Evolutionary conservation across 495 filamentous ascomycete species (phyloP), one percentile per base, ranked within the genome.

Genomic region (Lindgomyces ingoldianus): DNA sequence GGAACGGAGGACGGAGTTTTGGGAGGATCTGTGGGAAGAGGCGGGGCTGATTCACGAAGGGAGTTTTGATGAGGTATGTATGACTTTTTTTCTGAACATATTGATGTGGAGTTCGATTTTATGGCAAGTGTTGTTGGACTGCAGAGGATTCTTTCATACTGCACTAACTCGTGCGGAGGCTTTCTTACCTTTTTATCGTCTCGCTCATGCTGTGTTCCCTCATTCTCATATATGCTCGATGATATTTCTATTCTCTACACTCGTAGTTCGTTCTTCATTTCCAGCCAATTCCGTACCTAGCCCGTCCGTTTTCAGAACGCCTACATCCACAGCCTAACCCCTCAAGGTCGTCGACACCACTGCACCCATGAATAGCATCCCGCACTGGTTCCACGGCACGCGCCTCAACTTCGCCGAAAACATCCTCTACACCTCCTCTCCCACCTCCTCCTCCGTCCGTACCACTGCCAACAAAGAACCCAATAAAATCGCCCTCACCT

Each of bases 341-440:
- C 50, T 14, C 46, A 10, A 64, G 45, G 67, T 87, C n/a, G 82
- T 91, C 19, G 88, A 93, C 70, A 84, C 90, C 69, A 78, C 72
- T 29, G 80, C 80, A 18, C 82, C 84, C 33, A 89, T 93, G 67
- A 86, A 91, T 65, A 78, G 79, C 24, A 77, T 91, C 6, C 88
- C 88, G 3, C 72, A 76, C 30, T 91, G 87, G 87, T 89, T 88
- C 74, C 76, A 82, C n/a, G 85, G 86, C 49, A 79, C 87, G 30
- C 67, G 75, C 14, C 71, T 87, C 67, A 89, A 88, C 72, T 88
- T 79, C 67, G 81, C 85, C 42, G 87, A 89, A 74, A 89, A 88
- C 70, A 70, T 85, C 33, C 77, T 88, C 27, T 87, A 74, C 74
- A 78, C 81, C 33, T 71, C 76, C 14, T 65, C 74, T 16, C 45